Evolutionary conservation across 208 protist species (phyloP).

Genomic region (Porcisia hertigi): DNA sequence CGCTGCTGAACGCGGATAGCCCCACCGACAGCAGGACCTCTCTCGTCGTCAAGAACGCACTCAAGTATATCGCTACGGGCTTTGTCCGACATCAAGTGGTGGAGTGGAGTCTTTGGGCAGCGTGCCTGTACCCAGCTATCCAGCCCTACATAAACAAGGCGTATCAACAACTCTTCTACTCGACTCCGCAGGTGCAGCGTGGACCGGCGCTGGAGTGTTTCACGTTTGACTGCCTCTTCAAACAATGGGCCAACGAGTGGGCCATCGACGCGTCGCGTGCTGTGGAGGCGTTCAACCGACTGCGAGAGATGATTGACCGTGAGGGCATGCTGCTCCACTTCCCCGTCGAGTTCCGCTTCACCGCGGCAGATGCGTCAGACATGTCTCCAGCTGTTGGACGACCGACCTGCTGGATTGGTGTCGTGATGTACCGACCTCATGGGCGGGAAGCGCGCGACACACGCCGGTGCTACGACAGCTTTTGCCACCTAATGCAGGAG

Average conservation of each 20-base stretch:
- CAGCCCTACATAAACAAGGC: constrained; percentile 66
- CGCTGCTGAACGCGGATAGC: background rate
- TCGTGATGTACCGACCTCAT: constrained; percentile 85
- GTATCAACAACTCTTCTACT: constrained; percentile 53
- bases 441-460: constrained; percentile 55
- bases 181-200: constrained; percentile 36
- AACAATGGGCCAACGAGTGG: constrained; percentile 84
- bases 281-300: constrained; percentile 44
- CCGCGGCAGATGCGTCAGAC: constrained; percentile 45
- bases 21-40: background rate
- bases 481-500: constrained; percentile 53
- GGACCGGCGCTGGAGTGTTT: constrained; percentile 67
- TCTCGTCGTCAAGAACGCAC: constrained; percentile 1
- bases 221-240: constrained; percentile 83
- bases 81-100: constrained; percentile 64
- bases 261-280: constrained; percentile 52
- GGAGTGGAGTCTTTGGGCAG: constrained; percentile 48
- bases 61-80: constrained; percentile 30
- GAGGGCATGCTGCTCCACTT: constrained; percentile 72
- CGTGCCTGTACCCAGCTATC: constrained; percentile 43
- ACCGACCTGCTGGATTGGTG: constrained; percentile 79
- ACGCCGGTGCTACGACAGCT: constrained; percentile 61
- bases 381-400: constrained; percentile 64
- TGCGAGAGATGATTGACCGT: constrained; percentile 57
- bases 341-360: constrained; percentile 86